phyloP scores from a whole-genome alignment of 2,329 filamentous ascomycete species.

The Colletotrichum theobromicola region DNA sequence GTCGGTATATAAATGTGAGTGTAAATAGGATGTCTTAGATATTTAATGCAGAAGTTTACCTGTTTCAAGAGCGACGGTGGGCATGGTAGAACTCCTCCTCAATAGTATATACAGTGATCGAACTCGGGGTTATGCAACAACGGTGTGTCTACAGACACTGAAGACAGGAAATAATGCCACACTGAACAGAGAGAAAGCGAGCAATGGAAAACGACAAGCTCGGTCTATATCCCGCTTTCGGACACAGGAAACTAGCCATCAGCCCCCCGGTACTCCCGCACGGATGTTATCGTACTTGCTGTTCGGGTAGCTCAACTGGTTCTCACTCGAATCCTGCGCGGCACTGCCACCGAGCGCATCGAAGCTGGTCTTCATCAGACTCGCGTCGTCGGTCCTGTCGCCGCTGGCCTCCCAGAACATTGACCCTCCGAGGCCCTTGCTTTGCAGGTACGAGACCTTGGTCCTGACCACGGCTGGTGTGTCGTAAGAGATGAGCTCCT shows the following conservation, averaged over 20 bases:
- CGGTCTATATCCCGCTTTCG: not conserved
- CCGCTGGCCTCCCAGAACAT: slow-evolving; percentile 89
- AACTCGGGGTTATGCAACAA: too few species aligned
- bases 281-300: slow-evolving; percentile 62
- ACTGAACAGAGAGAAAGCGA: not conserved
- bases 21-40: too few species aligned
- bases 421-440: slow-evolving; percentile 69
- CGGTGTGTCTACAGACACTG: too few species aligned
- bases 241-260: not conserved
- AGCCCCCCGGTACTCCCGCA: slow-evolving; percentile 30
- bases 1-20: not conserved
- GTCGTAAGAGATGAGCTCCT: slow-evolving; percentile 76
- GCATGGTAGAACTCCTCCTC: too few species aligned
- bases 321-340: slow-evolving; percentile 49
- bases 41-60: too few species aligned
- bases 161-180: not conserved
- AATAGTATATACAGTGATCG: too few species aligned
- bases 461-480: slow-evolving; percentile 61
- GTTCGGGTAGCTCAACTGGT: slow-evolving; percentile 56
- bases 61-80: too few species aligned
- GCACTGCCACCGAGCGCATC: slow-evolving; percentile 43
- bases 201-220: not conserved
- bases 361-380: slow-evolving; percentile 60
- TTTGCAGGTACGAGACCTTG: slow-evolving; percentile 72
- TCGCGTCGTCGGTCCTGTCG: slow-evolving; percentile 64